phyloP scores from a whole-genome alignment of 257 asterid species.

The Solanum chilense region DNA sequence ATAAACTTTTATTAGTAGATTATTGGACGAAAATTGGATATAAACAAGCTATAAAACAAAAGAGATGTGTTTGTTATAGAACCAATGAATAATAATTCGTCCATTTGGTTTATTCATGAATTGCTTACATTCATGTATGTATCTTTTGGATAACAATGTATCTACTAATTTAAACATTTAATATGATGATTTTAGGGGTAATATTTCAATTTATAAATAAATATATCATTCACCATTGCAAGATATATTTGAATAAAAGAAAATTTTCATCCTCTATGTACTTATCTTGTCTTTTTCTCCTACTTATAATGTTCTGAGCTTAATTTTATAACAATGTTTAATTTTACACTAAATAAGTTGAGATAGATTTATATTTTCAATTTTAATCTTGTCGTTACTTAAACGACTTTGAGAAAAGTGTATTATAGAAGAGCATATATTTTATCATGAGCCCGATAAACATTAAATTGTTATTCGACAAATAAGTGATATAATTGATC shows the following conservation, averaged over 20 bases:
- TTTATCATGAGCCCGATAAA: background rate
- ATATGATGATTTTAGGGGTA: too few relatives aligned
- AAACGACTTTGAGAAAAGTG: background rate
- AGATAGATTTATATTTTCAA: background rate
- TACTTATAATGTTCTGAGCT: background rate
- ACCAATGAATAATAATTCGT: background rate
- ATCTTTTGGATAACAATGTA: too few relatives aligned
- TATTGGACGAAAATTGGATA: background rate
- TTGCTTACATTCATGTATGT: background rate
- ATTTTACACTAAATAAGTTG: background rate
- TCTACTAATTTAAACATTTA: too few relatives aligned
- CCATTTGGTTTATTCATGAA: background rate
- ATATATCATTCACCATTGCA: too few relatives aligned
- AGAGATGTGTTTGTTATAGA: background rate
- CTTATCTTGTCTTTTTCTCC: background rate
- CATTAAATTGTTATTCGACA: background rate
- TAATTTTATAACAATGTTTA: background rate
- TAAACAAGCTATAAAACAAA: background rate
- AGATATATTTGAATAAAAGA: too few relatives aligned
- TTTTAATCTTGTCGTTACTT: background rate
- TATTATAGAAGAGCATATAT: background rate
- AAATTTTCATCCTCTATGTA: too few relatives aligned
- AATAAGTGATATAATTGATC: background rate
- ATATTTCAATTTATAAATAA: too few relatives aligned
- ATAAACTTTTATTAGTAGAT: background rate